Base-by-base conservation (phyloP, 495 filamentous ascomycete species). In the Penicillium pancosmium region DNA sequence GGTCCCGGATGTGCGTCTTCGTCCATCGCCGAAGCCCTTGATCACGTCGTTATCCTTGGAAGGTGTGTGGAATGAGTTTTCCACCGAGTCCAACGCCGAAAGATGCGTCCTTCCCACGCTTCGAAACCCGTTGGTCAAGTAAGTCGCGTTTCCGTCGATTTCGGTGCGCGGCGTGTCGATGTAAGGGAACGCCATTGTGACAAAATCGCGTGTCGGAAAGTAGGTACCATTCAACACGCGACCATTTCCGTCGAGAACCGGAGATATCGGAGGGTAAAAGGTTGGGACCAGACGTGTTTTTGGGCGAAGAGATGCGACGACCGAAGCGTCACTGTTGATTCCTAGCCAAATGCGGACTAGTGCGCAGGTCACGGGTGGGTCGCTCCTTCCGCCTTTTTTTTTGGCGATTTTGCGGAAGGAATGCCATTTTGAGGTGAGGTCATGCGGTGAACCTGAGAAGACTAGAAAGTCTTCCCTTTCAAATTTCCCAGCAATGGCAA, bases 41-140 rank as follows among this genome's bases (percentile, higher is more conserved):
- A 91, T 71, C 55, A 91, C 72, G 65, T 92, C 87, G 46, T 82
- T 83, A 63, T 90, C 88, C 69, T 92, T 93, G 9, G 85, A 85
- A 5, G 94, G 94, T 2, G 91, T 93, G 48, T 87, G 83, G 58
- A 97, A 95, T 4, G 93, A 94, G 40, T 90, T 82, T 66, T 92
- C 90, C 36, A 88, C 86, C 35, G 91, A 92, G 67, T 93, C 89
- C 55, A 93, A 83, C 56, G 91, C 87, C 57, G 84, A 84, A 41
- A 84, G 73, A 50, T 80, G 71, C 35, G 72, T 74, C 59, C 76
- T 68, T 46, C 73, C 74, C 49, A 64, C 74, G 68, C 78, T 80
- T 62, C 78, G 78, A 59, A 73, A 72, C 46, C 78, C 81, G 61
- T 84, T 84, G 52, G 83, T 87, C 55, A 93, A 78, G 71, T 85